Evolutionary conservation across 345 rosid species (phyloP), one percentile per base, ranked within the genome.

Genomic region (Microthlaspi erraticum): DNA sequence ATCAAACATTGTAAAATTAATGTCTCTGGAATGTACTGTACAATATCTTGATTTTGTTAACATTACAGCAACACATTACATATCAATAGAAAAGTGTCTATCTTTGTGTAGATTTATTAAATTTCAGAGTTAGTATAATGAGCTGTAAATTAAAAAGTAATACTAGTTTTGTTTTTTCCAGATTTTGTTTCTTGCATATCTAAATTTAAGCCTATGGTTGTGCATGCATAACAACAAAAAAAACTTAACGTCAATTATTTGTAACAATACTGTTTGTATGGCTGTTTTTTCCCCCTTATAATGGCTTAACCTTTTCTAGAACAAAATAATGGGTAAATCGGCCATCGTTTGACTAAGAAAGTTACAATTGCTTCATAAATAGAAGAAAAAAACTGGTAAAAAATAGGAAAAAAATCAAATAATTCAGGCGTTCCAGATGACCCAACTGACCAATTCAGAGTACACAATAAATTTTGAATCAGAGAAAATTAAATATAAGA

Each of bases 351-450:
- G 79, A 76, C 75, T 70, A 38, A 69, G 50, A 61, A 68, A 18
- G 13, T 62, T 7, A 38, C 43, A 63, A 76, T 46, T 10, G 31
- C 17, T 18, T 68, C 64, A 68, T 10, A 54, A 68, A 48, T 70
- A 75, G 74, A 53, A 74, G 60, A 42, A 36, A 23, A 58, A 66
- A 33, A 14, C 10, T 7, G 50, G 64, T 68, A 54, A 38, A 31
- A 33, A 68, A 62, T 63, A 37, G 29, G 26, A 32, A 48, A 37
- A 46, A 37, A 64, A 77, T 67, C 83, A 81, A 80, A 83, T 76
- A 79, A 78, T 86, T 79, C 85, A 83, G 95, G 88, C 85, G 53
- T 85, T 82, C 70, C 79, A 66, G 65, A 78, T 88, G 90, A 81
- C 84, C 43, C 64, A 83, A 80, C 91, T 75, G 93, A 86, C 87